Conservation (phyloP, 495 filamentous ascomycete genomes). For the Penicillium steckii region DNA sequence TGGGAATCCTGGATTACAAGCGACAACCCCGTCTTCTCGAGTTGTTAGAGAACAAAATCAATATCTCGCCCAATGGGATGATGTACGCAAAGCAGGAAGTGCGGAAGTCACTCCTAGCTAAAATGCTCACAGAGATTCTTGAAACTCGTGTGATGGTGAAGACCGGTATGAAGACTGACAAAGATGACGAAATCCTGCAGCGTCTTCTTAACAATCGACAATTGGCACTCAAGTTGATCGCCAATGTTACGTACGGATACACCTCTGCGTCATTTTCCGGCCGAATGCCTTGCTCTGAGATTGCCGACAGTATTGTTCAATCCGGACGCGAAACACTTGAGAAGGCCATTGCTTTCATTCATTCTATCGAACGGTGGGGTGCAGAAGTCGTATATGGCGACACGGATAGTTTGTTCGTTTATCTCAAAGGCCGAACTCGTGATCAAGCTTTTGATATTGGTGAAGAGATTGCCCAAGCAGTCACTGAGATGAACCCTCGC, state of each 20-base stretch:
- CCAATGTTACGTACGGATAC: conserved; percentile 98
- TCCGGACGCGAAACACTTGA: conserved; percentile 92
- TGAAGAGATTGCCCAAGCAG: conserved; percentile 82
- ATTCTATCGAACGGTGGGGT: conserved; percentile 80
- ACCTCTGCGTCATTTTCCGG: conserved; percentile 94
- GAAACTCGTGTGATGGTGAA: conserved; percentile 99
- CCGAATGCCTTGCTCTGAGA: conserved; percentile 96
- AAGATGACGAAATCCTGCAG: conserved; percentile 83
- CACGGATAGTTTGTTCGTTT: conserved; percentile 94
- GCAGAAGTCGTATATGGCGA: conserved; percentile 98
- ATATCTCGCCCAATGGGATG: conserved; percentile 93
- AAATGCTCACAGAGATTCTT: conserved; percentile 94
- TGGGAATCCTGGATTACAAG: conserved; percentile 87
- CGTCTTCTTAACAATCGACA: conserved; percentile 91
- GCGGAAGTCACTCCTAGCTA: conserved; percentile 86
- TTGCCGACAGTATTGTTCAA: conserved; percentile 97
- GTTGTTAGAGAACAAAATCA: conserved; percentile 81
- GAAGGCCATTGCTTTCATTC: conserved; percentile 89
- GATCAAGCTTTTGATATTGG: conserved; percentile 92
- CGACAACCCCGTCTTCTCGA: conserved; percentile 72
- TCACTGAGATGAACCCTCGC: conserved; percentile 87
- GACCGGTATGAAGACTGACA: conserved; percentile 92
- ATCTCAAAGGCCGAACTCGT: conserved; percentile 80
- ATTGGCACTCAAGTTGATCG: conserved; percentile 92
- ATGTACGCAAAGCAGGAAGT: conserved; percentile 87